Conservation (phyloP, 345 rosid species). For the Eutrema japonicum region DNA sequence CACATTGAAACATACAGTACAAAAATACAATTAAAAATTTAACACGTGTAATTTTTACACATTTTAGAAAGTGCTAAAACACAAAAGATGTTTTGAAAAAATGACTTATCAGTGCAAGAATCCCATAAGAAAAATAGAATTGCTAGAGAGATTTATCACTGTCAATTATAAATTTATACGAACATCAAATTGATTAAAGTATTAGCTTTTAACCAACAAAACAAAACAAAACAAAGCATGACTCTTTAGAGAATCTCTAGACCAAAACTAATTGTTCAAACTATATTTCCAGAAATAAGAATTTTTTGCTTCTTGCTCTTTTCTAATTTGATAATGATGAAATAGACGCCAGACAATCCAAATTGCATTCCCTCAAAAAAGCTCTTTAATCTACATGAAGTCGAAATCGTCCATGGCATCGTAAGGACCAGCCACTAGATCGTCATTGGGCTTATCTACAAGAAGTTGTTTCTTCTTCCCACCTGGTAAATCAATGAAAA, state of each 20-base stretch:
- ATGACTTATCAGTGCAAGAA: too few species aligned
- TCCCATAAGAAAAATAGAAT: neutral
- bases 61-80: too few species aligned
- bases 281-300: conserved; percentile 28
- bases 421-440: conserved; percentile 58
- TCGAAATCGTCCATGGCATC: conserved; percentile 74
- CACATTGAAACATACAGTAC: too few species aligned
- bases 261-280: conserved; percentile 27
- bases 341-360: conserved; percentile 17
- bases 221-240: neutral
- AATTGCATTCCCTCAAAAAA: conserved; percentile 20
- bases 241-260: conserved; percentile 2
- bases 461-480: conserved; percentile 87
- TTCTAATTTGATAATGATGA: conserved; percentile 17
- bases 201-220: conserved; percentile 3
- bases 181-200: neutral
- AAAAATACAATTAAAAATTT: too few species aligned
- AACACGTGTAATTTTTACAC: too few species aligned
- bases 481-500: conserved; percentile 45
- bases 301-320: conserved; percentile 10
- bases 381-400: conserved; percentile 64
- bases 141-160: neutral
- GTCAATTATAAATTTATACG: conserved; percentile 25
- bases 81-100: too few species aligned
- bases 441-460: conserved; percentile 77